Evolutionary conservation across 169 alveolate genomes (phyloP).

Genomic region (Eimeria mitis): DNA sequence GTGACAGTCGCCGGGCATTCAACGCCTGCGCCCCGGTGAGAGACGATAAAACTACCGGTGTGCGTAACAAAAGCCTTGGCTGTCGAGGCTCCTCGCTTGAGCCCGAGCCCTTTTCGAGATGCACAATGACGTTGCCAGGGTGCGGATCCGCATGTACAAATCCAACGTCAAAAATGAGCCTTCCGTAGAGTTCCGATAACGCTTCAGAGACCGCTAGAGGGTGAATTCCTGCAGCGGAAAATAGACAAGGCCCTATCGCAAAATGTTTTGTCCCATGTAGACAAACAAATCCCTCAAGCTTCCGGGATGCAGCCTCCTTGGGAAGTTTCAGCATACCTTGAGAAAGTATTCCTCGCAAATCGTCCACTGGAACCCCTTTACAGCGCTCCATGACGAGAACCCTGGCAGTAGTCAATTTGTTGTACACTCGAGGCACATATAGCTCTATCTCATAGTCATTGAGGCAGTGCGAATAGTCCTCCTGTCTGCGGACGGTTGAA

Average conservation of each 20-base stretch:
- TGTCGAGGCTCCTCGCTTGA: background rate
- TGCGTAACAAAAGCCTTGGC: background rate
- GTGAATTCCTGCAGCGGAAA: slow-evolving; percentile 74
- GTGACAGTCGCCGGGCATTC: background rate
- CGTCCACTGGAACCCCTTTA: slow-evolving; percentile 77
- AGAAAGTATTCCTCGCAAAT: slow-evolving; percentile 33
- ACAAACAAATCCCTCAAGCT: background rate
- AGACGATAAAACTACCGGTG: slow-evolving; percentile 44
- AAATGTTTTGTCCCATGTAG: background rate
- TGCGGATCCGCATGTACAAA: slow-evolving; percentile 96
- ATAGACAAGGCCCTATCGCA: background rate
- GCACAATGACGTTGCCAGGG: slow-evolving; percentile 93
- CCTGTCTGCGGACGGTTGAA: background rate
- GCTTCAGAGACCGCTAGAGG: slow-evolving; percentile 81
- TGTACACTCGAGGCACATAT: slow-evolving; percentile 73
- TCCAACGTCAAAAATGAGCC: slow-evolving; percentile 87
- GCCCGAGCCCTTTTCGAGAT: background rate
- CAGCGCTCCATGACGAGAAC: slow-evolving; percentile 82
- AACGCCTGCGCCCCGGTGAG: background rate
- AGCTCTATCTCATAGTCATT: slow-evolving; percentile 57
- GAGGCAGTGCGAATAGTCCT: background rate
- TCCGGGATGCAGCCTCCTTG: background rate
- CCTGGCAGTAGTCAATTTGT: slow-evolving; percentile 66
- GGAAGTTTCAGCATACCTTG: slow-evolving; percentile 41
- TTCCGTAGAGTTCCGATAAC: slow-evolving; percentile 66